Conservation (phyloP, 306 rosid species). For the Trifolium fragiferum region DNA sequence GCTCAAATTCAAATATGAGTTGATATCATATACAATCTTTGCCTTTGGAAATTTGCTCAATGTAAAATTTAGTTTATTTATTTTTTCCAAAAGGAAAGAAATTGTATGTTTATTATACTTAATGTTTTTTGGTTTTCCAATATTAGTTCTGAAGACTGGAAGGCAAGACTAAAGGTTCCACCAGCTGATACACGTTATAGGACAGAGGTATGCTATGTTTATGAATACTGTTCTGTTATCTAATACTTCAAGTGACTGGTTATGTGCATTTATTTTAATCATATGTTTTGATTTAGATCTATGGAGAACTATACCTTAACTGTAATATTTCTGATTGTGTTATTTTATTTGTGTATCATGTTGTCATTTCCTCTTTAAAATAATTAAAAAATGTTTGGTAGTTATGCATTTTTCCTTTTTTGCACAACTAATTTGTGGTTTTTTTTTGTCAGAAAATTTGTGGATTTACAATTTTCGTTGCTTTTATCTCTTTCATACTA, state of each 20-base stretch:
- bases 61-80: constrained; percentile 5
- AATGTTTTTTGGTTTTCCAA: constrained; percentile 27
- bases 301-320: constrained; percentile 7
- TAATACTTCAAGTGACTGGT: constrained; percentile 29
- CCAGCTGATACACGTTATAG: constrained; percentile 80
- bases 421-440: too few relatives aligned
- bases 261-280: constrained; percentile 9
- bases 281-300: constrained; percentile 29
- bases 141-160: constrained; percentile 93
- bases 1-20: background rate
- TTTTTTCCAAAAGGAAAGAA: constrained; percentile 3
- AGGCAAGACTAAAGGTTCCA: constrained; percentile 83
- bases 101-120: constrained; percentile 1
- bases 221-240: constrained; percentile 14
- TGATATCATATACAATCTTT: constrained; percentile 9
- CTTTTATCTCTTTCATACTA: too few relatives aligned
- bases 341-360: background rate
- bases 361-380: background rate
- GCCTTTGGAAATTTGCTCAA: background rate
- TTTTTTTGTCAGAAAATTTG: too few relatives aligned
- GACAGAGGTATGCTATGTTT: constrained; percentile 70
- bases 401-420: too few relatives aligned
- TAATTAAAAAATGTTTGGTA: too few relatives aligned
- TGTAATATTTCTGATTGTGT: constrained; percentile 24
- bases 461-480: too few relatives aligned